Evolutionary conservation across 1,139 yeast species (phyloP).

Genomic region (Sugiyamaella castrensis): DNA sequence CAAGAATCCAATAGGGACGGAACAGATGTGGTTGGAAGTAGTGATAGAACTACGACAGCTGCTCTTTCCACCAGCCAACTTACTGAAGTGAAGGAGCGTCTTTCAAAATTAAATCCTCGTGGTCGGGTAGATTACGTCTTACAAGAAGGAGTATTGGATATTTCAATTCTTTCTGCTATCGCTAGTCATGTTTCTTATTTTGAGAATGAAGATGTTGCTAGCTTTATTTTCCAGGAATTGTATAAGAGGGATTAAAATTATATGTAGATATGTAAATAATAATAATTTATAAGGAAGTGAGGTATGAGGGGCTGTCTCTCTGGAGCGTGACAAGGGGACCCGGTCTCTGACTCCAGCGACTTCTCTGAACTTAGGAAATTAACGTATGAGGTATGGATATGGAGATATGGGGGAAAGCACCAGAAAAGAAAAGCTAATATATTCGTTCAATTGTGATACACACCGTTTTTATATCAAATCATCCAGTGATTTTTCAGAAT

Average conservation of each 20-base stretch:
- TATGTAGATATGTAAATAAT: slow-evolving; percentile 9
- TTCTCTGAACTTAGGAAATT: no score
- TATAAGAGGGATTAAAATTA: slow-evolving; percentile 1
- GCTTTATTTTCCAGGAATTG: slow-evolving; percentile 52
- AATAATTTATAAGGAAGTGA: no score
- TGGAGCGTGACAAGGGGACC: no score
- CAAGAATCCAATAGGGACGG: slow-evolving; percentile 12
- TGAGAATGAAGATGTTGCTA: slow-evolving; percentile 82
- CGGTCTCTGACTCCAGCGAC: no score
- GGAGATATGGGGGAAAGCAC: no score
- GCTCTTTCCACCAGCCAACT: slow-evolving; percentile 18
- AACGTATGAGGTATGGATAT: no score
- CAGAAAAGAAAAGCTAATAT: no score
- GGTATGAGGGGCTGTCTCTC: no score
- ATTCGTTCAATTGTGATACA: no score
- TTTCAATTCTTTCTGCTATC: slow-evolving; percentile 73
- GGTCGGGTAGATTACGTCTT: slow-evolving; percentile 82
- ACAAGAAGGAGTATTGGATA: slow-evolving; percentile 77
- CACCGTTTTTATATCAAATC: slow-evolving; percentile 11
- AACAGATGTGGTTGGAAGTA: no score
- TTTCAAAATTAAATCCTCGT: slow-evolving; percentile 46
- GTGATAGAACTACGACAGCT: slow-evolving; percentile 1
- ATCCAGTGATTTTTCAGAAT: slow-evolving; percentile 48
- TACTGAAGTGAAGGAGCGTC: slow-evolving; percentile 29
- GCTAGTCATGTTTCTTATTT: slow-evolving; percentile 87